Evolutionary conservation across 1,284 basidiomycete genomes (phyloP).

Genomic region (Pseudozyma hubeiensis): DNA sequence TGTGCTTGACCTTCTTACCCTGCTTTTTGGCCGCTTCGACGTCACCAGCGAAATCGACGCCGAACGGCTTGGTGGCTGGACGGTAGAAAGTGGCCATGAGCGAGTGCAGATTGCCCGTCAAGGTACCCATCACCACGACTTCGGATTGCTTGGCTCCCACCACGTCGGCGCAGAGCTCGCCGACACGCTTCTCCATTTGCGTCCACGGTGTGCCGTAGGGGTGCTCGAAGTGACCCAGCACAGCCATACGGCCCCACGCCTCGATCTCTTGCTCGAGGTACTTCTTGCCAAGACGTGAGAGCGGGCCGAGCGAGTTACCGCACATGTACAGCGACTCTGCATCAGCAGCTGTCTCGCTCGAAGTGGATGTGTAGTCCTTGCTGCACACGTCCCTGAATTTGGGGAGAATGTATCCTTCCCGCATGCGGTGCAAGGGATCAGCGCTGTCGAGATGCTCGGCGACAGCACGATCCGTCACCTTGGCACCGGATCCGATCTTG

Average conservation of each 20-base stretch:
- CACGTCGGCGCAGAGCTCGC: slow-evolving; percentile 81
- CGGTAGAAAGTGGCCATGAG: slow-evolving; percentile 94
- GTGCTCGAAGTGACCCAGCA: slow-evolving; percentile 91
- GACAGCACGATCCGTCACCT: slow-evolving; percentile 45
- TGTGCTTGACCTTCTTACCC: slow-evolving; percentile 73
- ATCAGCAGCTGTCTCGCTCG: slow-evolving; percentile 34
- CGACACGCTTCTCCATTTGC: slow-evolving; percentile 79
- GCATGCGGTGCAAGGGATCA: slow-evolving; percentile 46
- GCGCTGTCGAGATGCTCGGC: slow-evolving; percentile 44
- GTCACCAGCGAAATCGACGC: slow-evolving; percentile 37
- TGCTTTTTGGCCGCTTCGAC: slow-evolving; percentile 29
- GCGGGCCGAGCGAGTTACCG: slow-evolving; percentile 91
- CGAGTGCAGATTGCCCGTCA: slow-evolving; percentile 94
- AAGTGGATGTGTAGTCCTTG: slow-evolving; percentile 17
- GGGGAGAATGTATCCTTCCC: slow-evolving; percentile 51
- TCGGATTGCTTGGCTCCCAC: slow-evolving; percentile 88
- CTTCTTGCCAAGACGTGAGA: slow-evolving; percentile 79
- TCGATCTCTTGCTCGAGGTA: slow-evolving; percentile 85
- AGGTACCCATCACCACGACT: slow-evolving; percentile 91
- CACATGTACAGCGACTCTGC: slow-evolving; percentile 81
- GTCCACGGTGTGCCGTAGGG: slow-evolving; percentile 86
- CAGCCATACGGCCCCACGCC: slow-evolving; percentile 83
- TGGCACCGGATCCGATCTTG: slow-evolving; percentile 26
- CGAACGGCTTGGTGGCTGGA: slow-evolving; percentile 73
- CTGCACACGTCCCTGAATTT: slow-evolving; percentile 51